Evolutionary conservation across 306 rosid species (phyloP).

Genomic region (Quercus gilva): DNA sequence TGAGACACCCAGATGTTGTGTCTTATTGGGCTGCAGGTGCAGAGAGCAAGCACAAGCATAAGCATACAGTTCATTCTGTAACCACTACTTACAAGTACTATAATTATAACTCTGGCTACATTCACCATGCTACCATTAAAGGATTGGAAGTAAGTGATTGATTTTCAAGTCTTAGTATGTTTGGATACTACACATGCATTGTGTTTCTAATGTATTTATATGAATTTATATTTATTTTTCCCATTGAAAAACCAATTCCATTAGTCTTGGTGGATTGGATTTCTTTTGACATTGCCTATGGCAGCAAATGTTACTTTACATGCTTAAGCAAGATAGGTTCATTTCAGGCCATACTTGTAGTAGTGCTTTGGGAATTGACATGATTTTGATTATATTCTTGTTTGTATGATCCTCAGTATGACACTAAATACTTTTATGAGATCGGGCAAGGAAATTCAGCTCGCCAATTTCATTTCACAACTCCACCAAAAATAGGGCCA

Average conservation of each 20-base stretch:
- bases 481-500: conserved; percentile 72
- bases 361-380: neutral
- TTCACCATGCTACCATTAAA: conserved; percentile 1
- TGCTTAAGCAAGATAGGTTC: too few relatives aligned
- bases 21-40: neutral
- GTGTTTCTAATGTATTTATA: too few relatives aligned
- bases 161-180: neutral
- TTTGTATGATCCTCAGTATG: conserved; percentile 38
- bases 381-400: neutral
- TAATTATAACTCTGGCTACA: neutral
- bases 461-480: conserved; percentile 55
- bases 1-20: neutral
- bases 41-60: neutral
- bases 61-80: neutral
- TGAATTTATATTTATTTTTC: too few relatives aligned
- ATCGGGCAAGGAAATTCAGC: conserved; percentile 51
- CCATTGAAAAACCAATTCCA: too few relatives aligned
- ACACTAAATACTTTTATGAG: conserved; percentile 63
- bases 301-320: too few relatives aligned
- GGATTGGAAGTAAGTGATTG: neutral
- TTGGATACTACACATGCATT: too few relatives aligned
- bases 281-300: too few relatives aligned
- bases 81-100: neutral
- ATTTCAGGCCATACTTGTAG: too few relatives aligned
- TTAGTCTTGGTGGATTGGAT: too few relatives aligned